phyloP scores from a whole-genome alignment of 2,329 filamentous ascomycete species.

The Grosmannia penicillata region DNA sequence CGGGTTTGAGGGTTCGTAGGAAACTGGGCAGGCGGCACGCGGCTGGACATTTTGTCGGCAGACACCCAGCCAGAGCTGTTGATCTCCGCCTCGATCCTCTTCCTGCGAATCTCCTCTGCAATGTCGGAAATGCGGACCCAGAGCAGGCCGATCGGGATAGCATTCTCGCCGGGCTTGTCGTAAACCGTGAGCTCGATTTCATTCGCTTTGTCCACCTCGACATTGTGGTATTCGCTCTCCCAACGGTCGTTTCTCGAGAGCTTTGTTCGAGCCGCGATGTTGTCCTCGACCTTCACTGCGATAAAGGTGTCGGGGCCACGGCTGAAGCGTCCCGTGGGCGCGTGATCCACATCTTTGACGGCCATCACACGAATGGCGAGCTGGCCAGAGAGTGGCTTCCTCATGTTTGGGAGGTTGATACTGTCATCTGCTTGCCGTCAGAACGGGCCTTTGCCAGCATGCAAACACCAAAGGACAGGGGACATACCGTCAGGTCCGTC shows the following conservation, averaged over 20 bases:
- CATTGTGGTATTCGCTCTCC: constrained; percentile 80
- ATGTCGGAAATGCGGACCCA: constrained; percentile 97
- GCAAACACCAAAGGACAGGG: no score
- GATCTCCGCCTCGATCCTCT: constrained; percentile 93
- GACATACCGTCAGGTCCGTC: constrained; percentile 67
- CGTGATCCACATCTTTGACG: constrained; percentile 90
- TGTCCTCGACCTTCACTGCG: constrained; percentile 92
- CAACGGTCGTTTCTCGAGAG: constrained; percentile 76
- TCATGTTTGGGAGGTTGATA: constrained; percentile 84
- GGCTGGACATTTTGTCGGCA: constrained; percentile 67
- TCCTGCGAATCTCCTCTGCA: constrained; percentile 90
- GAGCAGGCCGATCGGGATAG: constrained; percentile 83
- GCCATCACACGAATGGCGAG: constrained; percentile 74
- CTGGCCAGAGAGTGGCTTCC: constrained; percentile 89
- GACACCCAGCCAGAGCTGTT: constrained; percentile 94
- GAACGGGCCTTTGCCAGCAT: constrained; percentile 2
- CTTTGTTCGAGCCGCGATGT: constrained; percentile 75
- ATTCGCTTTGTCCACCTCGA: constrained; percentile 96
- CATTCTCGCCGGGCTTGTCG: constrained; percentile 82
- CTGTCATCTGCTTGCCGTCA: constrained; percentile 61
- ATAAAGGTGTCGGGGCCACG: constrained; percentile 91
- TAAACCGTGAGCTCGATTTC: constrained; percentile 97
- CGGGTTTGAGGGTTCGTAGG: constrained; percentile 36
- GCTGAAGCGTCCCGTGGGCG: constrained; percentile 68
- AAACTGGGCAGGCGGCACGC: constrained; percentile 37